These are phyloP conservation scores for Boletellus ananiceps DNA, from an alignment of 768 basidiomycete species.

Conservation along the genomic window DNA sequence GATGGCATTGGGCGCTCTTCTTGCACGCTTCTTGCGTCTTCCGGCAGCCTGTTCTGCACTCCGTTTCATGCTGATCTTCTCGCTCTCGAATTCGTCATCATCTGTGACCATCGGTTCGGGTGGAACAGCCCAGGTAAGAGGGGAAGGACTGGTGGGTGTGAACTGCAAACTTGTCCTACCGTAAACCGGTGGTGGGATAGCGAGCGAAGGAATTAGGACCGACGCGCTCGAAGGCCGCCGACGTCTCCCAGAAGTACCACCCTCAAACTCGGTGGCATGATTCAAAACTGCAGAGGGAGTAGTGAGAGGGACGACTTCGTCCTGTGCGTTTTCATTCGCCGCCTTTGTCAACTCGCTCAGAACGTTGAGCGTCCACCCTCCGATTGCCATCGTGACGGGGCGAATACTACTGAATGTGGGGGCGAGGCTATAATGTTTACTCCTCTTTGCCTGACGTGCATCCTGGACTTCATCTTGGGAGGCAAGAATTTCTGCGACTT, in stretches of 20 bases:
- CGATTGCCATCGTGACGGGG: slow-evolving; percentile 47
- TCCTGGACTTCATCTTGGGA: slow-evolving; percentile 39
- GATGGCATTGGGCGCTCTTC: slow-evolving; percentile 4
- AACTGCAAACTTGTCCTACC: slow-evolving; percentile 56
- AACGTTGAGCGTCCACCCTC: slow-evolving; percentile 85
- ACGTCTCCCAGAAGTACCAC: slow-evolving; percentile 16
- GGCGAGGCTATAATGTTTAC: slow-evolving; percentile 42
- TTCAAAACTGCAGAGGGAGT: slow-evolving; percentile 19
- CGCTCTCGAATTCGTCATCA: slow-evolving; percentile 41
- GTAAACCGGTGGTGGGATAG: slow-evolving; percentile 28
- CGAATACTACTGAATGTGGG: slow-evolving; percentile 37
- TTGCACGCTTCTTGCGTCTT: slow-evolving; percentile 29
- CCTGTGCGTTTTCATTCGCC: neutral
- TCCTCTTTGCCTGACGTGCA: slow-evolving; percentile 21
- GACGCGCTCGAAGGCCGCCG: slow-evolving; percentile 32
- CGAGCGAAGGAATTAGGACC: slow-evolving; percentile 33
- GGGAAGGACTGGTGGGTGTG: slow-evolving; percentile 48
- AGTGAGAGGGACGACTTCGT: slow-evolving; percentile 17
- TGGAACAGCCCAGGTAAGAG: slow-evolving; percentile 9
- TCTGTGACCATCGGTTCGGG: slow-evolving; percentile 27
- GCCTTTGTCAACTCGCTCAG: slow-evolving; percentile 58
- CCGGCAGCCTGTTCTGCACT: slow-evolving; percentile 38
- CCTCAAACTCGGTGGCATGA: slow-evolving; percentile 18
- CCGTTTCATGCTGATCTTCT: slow-evolving; percentile 40
- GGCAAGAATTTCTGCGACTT: slow-evolving; percentile 44